Conservation (phyloP, 495 filamentous ascomycete species). For the Talaromyces liani region DNA sequence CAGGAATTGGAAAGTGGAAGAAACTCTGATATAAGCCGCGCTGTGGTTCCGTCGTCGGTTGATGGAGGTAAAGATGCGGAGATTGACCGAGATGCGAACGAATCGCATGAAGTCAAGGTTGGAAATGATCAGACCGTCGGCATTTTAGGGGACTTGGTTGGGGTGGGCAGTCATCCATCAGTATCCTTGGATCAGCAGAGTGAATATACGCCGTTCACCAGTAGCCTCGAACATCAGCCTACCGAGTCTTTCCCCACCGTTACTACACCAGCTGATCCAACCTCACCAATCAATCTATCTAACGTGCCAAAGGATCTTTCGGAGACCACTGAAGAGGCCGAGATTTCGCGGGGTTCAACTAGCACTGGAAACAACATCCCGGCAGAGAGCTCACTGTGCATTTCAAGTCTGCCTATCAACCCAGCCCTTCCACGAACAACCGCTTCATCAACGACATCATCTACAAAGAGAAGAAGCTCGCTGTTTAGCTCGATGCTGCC, state of each 20-base stretch:
- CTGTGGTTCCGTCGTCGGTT: constrained; percentile 1
- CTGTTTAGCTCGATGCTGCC: constrained; percentile 1
- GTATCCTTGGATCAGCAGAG: constrained; percentile 9
- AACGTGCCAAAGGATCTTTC: background rate
- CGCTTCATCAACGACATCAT: constrained; percentile 11
- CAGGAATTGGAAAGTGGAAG: constrained; percentile 5
- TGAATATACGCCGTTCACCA: background rate
- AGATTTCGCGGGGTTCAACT: background rate
- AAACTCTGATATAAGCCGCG: constrained; percentile 5
- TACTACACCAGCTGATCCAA: background rate
- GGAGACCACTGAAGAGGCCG: constrained; percentile 3
- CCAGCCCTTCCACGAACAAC: constrained; percentile 11
- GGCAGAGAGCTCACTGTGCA: constrained; percentile 7
- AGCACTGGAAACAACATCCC: background rate
- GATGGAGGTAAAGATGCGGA: constrained; percentile 10
- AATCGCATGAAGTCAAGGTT: constrained; percentile 5
- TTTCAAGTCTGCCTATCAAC: constrained; percentile 14
- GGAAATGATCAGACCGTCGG: constrained; percentile 6
- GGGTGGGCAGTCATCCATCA: constrained; percentile 16
- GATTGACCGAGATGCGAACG: constrained; percentile 14
- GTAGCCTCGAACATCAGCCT: background rate
- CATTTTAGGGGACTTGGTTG: constrained; percentile 15
- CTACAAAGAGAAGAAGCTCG: constrained; percentile 10
- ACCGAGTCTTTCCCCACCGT: background rate
- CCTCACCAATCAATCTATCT: background rate